phyloP scores from a whole-genome alignment of 768 basidiomycete species.

The Suillus decipiens region DNA sequence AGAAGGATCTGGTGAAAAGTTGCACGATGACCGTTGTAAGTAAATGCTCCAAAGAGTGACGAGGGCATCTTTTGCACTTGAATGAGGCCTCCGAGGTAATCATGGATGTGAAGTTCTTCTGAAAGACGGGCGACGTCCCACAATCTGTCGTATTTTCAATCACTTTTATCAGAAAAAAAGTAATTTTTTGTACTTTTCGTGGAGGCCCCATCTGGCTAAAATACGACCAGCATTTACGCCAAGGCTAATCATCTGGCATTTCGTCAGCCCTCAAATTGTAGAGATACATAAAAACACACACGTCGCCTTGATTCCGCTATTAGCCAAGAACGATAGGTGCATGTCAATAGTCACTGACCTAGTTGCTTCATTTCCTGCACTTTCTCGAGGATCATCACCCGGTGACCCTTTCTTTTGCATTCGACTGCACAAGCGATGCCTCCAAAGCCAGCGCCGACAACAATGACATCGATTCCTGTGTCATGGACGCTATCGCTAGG shows the following conservation, averaged over 20 bases:
- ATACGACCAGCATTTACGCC: constrained; percentile 25
- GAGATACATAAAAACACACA: constrained; percentile 6
- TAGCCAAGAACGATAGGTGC: constrained; percentile 8
- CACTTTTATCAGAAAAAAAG: constrained; percentile 16
- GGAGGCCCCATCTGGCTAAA: constrained; percentile 25
- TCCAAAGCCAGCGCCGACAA: constrained; percentile 28
- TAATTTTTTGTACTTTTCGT: constrained; percentile 19
- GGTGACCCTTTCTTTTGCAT: constrained; percentile 23
- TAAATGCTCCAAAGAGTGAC: constrained; percentile 19
- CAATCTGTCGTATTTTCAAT: constrained; percentile 20
- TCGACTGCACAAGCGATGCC: constrained; percentile 33
- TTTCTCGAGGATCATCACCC: constrained; percentile 25
- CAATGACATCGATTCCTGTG: constrained; percentile 20
- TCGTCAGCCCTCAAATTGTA: constrained; percentile 3
- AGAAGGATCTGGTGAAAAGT: constrained; percentile 25
- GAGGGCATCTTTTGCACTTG: constrained; percentile 20
- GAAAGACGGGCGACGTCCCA: constrained; percentile 21
- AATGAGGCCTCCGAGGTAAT: constrained; percentile 24
- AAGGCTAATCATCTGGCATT: constrained; percentile 20
- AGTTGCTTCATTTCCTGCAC: constrained; percentile 17
- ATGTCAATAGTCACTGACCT: constrained; percentile 15
- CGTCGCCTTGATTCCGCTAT: constrained; percentile 18
- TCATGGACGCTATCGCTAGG: not conserved
- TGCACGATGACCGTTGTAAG: constrained; percentile 30
- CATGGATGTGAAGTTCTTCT: constrained; percentile 18